Conservation (phyloP, 2,329 filamentous ascomycete species). For the Esteya vermicola region DNA sequence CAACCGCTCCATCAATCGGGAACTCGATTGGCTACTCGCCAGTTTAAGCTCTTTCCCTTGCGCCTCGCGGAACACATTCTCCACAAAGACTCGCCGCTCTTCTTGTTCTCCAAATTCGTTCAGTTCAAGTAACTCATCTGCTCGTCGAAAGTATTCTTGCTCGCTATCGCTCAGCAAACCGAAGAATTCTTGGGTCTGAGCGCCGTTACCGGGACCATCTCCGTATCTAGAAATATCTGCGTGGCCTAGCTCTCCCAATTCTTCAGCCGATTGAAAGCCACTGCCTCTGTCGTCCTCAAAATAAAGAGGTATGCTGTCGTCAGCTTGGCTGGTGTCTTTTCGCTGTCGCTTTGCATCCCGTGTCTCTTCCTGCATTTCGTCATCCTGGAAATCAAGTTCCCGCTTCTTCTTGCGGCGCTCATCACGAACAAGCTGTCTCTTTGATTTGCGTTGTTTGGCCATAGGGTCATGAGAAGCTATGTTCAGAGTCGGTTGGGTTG, state of each 20-base stretch:
- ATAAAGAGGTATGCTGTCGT: slow-evolving; percentile 11
- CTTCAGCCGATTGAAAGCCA: too few species aligned
- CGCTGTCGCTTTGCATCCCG: slow-evolving; percentile 8
- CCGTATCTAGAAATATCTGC: too few species aligned
- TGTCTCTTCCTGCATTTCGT: slow-evolving; percentile 8
- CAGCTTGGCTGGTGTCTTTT: background rate
- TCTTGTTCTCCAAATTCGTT: slow-evolving; percentile 72
- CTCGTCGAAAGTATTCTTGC: slow-evolving; percentile 86
- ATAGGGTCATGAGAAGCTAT: slow-evolving; percentile 7
- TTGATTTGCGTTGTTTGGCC: slow-evolving; percentile 22
- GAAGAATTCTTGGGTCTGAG: slow-evolving; percentile 61
- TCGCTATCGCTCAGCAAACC: slow-evolving; percentile 86
- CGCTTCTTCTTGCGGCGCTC: slow-evolving; percentile 22
- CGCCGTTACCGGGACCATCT: background rate
- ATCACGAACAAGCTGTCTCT: slow-evolving; percentile 21
- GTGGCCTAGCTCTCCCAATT: too few species aligned
- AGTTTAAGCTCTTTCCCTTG: slow-evolving; percentile 90
- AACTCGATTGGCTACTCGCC: slow-evolving; percentile 90
- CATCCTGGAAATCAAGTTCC: slow-evolving; percentile 14
- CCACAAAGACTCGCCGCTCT: slow-evolving; percentile 56
- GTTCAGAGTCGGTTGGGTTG: too few species aligned
- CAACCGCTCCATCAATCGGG: slow-evolving; percentile 78
- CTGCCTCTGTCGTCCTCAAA: slow-evolving; percentile 6
- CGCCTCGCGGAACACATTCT: slow-evolving; percentile 76
- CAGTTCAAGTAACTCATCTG: slow-evolving; percentile 77